Evolutionary conservation across 164 flowering plant species (phyloP).

Genomic region (Vitis cinerea): DNA sequence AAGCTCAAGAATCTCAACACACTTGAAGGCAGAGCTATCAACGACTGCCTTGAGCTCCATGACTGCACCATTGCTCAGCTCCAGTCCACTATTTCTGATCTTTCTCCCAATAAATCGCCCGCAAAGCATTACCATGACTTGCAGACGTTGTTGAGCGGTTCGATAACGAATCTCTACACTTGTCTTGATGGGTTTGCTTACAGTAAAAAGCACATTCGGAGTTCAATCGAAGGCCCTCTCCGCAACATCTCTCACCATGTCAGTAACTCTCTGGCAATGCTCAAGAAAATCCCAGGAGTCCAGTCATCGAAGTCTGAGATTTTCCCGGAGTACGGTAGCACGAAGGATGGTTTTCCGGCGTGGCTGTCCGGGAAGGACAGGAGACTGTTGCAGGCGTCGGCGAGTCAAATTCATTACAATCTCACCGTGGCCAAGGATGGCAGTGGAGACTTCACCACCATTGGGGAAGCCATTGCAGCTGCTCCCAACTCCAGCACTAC

Average conservation of each 20-base stretch:
- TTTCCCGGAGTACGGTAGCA: constrained; percentile 42
- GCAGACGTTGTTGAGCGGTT: constrained; percentile 69
- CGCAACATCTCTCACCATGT: constrained; percentile 48
- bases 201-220: constrained; percentile 29
- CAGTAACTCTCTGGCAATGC: constrained; percentile 72
- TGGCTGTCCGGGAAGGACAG: constrained; percentile 64
- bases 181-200: constrained; percentile 83
- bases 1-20: constrained; percentile 26
- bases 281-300: constrained; percentile 45
- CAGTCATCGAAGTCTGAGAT: constrained; percentile 17
- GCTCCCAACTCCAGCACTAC: constrained; percentile 61
- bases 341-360: constrained; percentile 52
- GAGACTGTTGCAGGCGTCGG: constrained; percentile 43
- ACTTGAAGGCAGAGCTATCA: constrained; percentile 46
- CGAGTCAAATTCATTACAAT: constrained; percentile 30
- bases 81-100: constrained; percentile 31
- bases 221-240: constrained; percentile 31
- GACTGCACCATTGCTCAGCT: constrained; percentile 51
- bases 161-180: constrained; percentile 83
- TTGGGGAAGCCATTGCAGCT: constrained; percentile 65
- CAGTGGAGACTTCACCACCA: constrained; percentile 75
- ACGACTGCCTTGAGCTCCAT: constrained; percentile 76
- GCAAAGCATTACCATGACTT: constrained; percentile 36
- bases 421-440: constrained; percentile 87
- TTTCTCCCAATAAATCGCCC: constrained; percentile 26